phyloP scores from a whole-genome alignment of 768 basidiomycete species.

The Tulasnella sp. region DNA sequence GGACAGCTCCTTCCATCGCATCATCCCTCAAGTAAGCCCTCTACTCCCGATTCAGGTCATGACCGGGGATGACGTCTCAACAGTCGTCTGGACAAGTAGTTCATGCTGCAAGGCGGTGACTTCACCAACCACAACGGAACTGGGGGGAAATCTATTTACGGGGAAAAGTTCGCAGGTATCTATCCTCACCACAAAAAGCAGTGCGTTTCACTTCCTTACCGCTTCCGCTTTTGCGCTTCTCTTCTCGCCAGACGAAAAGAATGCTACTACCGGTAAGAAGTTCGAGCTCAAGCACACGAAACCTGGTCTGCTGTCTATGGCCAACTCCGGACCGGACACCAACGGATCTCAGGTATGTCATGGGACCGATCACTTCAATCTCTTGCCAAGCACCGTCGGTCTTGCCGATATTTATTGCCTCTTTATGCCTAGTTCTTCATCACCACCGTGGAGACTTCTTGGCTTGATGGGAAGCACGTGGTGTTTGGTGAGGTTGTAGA shows the following conservation, averaged over 20 bases:
- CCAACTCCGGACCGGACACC: slow-evolving; percentile 40
- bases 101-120: slow-evolving; percentile 34
- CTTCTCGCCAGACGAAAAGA: not conserved
- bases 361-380: not conserved
- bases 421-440: slow-evolving; percentile 37
- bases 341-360: slow-evolving; percentile 36
- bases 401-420: not conserved
- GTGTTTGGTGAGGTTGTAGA: slow-evolving; percentile 89
- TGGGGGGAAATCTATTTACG: slow-evolving; percentile 32
- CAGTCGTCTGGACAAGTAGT: slow-evolving; percentile 28
- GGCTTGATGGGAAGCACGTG: slow-evolving; percentile 58
- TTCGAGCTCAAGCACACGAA: slow-evolving; percentile 31
- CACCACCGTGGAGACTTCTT: slow-evolving; percentile 28
- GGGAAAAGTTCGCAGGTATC: slow-evolving; percentile 28
- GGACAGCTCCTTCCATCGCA: slow-evolving; percentile 29
- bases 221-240: not conserved
- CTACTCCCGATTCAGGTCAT: slow-evolving; percentile 22
- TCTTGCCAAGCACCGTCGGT: too few relatives aligned
- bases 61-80: slow-evolving; percentile 24
- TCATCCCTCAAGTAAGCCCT: slow-evolving; percentile 28
- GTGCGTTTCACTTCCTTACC: too few relatives aligned
- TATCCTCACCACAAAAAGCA: slow-evolving; percentile 12
- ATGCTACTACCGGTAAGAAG: slow-evolving; percentile 30
- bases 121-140: slow-evolving; percentile 30
- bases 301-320: slow-evolving; percentile 37